Evolutionary conservation across 768 basidiomycete genomes (phyloP).

Genomic region (Chlorophyllum brunneum): DNA sequence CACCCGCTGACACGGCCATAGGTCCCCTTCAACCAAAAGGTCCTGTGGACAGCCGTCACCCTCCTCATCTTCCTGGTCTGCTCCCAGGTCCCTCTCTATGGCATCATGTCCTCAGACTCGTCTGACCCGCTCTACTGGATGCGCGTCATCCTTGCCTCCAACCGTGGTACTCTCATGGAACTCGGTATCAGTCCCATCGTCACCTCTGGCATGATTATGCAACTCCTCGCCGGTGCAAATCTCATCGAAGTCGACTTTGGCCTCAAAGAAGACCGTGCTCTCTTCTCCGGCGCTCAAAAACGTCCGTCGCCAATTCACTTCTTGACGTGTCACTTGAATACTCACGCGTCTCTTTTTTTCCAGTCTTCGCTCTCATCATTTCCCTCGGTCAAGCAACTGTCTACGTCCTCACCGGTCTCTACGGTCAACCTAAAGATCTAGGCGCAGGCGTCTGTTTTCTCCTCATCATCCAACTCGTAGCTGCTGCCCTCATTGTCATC

Average conservation of each 20-base stretch:
- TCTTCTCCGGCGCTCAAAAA: slow-evolving; percentile 97
- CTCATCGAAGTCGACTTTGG: slow-evolving; percentile 97
- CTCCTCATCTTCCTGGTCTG: slow-evolving; percentile 99
- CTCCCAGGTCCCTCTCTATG: slow-evolving; percentile 98
- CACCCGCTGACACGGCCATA: slow-evolving; percentile 24
- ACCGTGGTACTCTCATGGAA: slow-evolving; percentile 99
- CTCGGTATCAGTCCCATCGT: slow-evolving; percentile 97
- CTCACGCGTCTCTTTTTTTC: background rate
- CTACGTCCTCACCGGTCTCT: slow-evolving; percentile 95
- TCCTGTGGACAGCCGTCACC: slow-evolving; percentile 98
- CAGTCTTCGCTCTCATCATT: slow-evolving; percentile 97
- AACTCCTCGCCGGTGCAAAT: slow-evolving; percentile 95
- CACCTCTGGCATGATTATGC: slow-evolving; percentile 99
- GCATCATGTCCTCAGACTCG: slow-evolving; percentile 99
- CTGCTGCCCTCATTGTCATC: slow-evolving; percentile 93
- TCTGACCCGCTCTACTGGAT: slow-evolving; percentile 99
- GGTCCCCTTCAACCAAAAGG: slow-evolving; percentile 98
- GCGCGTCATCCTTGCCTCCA: slow-evolving; percentile 98
- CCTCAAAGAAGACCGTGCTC: slow-evolving; percentile 93
- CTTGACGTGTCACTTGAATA: background rate
- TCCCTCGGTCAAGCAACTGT: slow-evolving; percentile 95
- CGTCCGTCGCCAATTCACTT: slow-evolving; percentile 46
- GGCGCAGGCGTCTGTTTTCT: slow-evolving; percentile 97
- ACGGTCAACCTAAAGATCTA: slow-evolving; percentile 89
- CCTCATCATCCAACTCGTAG: slow-evolving; percentile 93